Conservation (phyloP, 768 basidiomycete genomes). For the Lactarius vividus region DNA sequence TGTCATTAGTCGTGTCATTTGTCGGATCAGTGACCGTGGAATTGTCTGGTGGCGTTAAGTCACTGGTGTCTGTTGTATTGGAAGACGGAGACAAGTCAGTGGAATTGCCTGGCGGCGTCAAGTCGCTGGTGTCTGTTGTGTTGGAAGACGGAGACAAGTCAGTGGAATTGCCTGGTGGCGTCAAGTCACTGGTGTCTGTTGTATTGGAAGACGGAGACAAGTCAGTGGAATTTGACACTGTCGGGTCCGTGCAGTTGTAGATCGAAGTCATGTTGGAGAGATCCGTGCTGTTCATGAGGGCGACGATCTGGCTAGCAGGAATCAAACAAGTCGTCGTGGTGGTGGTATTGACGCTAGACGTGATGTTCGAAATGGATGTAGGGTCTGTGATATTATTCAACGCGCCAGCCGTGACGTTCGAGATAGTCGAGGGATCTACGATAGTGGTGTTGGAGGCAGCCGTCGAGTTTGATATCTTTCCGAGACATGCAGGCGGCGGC, state of each 20-base stretch:
- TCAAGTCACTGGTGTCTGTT: not conserved
- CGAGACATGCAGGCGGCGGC: conserved; percentile 19
- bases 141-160: not conserved
- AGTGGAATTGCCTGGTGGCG: not conserved
- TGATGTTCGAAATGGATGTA: conserved; percentile 5
- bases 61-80: not conserved
- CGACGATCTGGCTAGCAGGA: not conserved
- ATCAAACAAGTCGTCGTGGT: conserved; percentile 9
- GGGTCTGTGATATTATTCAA: not conserved
- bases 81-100: not conserved
- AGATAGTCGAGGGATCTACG: not conserved
- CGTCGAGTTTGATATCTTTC: not conserved
- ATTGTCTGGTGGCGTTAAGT: not conserved
- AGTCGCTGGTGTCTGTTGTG: not conserved
- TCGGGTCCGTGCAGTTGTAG: conserved; percentile 5
- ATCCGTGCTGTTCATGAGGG: conserved; percentile 5
- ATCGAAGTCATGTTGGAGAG: conserved; percentile 1
- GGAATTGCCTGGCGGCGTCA: not conserved
- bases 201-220: not conserved
- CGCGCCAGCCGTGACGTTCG: not conserved
- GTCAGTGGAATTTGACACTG: conserved; percentile 4
- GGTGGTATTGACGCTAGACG: not conserved
- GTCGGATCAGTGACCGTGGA: not conserved
- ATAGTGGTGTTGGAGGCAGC: not conserved
- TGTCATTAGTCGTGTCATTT: not conserved